A percentile compares a stretch with the other conserved stretches of the same genome.
Evolutionary conservation across 2,329 filamentous ascomycete species (phyloP).

Genomic region (Thielaviopsis ethacetica): DNA sequence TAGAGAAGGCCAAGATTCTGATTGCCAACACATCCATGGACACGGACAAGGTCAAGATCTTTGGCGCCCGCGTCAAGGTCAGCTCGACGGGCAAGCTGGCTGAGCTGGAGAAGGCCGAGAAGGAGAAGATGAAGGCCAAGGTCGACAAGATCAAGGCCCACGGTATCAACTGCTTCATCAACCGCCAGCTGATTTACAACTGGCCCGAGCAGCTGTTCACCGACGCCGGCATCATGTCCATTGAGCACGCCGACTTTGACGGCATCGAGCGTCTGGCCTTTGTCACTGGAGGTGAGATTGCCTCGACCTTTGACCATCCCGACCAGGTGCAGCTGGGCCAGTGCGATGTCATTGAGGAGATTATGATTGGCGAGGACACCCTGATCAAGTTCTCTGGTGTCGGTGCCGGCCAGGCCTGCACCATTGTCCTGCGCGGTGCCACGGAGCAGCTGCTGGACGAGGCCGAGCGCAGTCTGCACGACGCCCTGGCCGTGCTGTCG

Average conservation of each 20-base stretch:
- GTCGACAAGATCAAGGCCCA: constrained; percentile 98
- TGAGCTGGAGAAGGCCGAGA: constrained; percentile 95
- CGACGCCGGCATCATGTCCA: constrained; percentile 93
- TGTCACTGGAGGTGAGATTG: constrained; percentile 93
- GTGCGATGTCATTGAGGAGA: constrained; percentile 91
- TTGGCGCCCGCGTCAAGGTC: constrained; percentile 92
- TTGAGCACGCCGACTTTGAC: constrained; percentile 98
- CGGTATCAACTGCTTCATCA: constrained; percentile 99
- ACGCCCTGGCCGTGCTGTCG: constrained; percentile 87
- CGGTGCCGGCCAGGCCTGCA: constrained; percentile 85
- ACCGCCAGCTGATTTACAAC: constrained; percentile 98
- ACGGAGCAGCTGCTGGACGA: constrained; percentile 96
- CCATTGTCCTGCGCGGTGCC: constrained; percentile 86
- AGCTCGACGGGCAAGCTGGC: constrained; percentile 90
- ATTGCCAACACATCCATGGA: constrained; percentile 99
- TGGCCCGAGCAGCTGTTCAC: constrained; percentile 99
- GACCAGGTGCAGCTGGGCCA: constrained; percentile 92
- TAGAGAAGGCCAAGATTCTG: constrained; percentile 96
- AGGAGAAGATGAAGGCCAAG: constrained; percentile 99
- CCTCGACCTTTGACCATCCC: constrained; percentile 94
- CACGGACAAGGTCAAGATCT: constrained; percentile 99
- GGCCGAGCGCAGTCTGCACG: constrained; percentile 87
- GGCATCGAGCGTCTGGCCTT: constrained; percentile 89
- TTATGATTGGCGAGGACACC: constrained; percentile 96
- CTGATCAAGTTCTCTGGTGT: constrained; percentile 96